Percentiles rank a stretch among this genome's conserved stretches.
Conservation (phyloP, 208 protist genomes). For the Novymonas esmeraldas region DNA sequence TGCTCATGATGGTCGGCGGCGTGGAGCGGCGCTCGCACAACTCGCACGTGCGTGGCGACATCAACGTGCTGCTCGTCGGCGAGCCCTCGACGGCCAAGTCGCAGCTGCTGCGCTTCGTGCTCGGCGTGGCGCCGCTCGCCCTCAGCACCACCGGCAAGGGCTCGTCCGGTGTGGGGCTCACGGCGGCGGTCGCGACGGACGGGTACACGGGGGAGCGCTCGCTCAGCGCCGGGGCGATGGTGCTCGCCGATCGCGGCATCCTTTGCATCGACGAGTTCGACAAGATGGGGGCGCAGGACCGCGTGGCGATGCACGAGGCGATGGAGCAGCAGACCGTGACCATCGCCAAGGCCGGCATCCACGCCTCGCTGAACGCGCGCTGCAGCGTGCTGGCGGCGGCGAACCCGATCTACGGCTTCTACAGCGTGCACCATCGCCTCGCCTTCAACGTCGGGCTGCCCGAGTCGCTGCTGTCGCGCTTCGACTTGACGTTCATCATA, state of each 20-base stretch:
- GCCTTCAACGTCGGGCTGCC: slow-evolving; percentile 98
- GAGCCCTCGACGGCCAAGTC: slow-evolving; percentile 99
- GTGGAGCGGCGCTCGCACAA: slow-evolving; percentile 95
- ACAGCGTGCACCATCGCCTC: slow-evolving; percentile 91
- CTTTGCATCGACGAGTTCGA: slow-evolving; percentile 99
- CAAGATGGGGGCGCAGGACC: slow-evolving; percentile 98
- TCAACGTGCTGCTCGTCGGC: slow-evolving; percentile 99
- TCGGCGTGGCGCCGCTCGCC: slow-evolving; percentile 96
- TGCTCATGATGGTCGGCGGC: slow-evolving; percentile 98
- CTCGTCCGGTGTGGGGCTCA: slow-evolving; percentile 98
- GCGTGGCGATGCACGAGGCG: slow-evolving; percentile 98
- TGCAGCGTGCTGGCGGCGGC: slow-evolving; percentile 99
- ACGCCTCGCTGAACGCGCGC: slow-evolving; percentile 98
- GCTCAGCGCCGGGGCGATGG: slow-evolving; percentile 99
- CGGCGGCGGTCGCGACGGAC: slow-evolving; percentile 98
- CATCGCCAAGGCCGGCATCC: slow-evolving; percentile 99
- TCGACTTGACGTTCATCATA: slow-evolving; percentile 99
- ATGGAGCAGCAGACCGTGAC: slow-evolving; percentile 99
- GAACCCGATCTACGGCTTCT: slow-evolving; percentile 99
- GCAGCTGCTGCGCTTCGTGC: slow-evolving; percentile 98
- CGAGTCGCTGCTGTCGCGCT: slow-evolving; percentile 99
- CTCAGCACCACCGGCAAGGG: slow-evolving; percentile 99
- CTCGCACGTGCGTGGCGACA: slow-evolving; percentile 97
- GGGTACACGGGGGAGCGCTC: slow-evolving; percentile 96
- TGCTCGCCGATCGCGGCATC: slow-evolving; percentile 99